Percentiles rank a stretch among this genome's conserved stretches.
Evolutionary conservation across 768 basidiomycete genomes (phyloP).

Genomic region (Pleurotus platypus): DNA sequence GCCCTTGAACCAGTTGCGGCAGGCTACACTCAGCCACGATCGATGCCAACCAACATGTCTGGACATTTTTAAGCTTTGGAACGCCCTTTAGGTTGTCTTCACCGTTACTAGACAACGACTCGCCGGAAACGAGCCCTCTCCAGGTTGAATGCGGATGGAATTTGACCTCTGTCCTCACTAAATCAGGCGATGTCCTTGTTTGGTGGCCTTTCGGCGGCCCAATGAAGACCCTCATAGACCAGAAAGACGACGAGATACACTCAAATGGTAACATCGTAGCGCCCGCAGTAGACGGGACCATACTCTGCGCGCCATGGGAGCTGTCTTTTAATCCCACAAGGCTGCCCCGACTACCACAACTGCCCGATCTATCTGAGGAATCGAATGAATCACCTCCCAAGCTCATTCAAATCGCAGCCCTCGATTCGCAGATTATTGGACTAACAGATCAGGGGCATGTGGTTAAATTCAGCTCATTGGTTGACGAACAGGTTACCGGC

Average conservation of each 20-base stretch:
- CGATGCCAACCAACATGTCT: conserved; percentile 56
- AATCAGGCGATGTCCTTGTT: conserved; percentile 66
- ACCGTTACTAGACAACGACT: conserved; percentile 39
- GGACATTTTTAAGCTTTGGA: conserved; percentile 79
- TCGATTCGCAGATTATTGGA: conserved; percentile 71
- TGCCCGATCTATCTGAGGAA: conserved; percentile 46
- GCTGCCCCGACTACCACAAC: conserved; percentile 56
- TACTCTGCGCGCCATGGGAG: conserved; percentile 64
- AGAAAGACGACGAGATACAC: conserved; percentile 45
- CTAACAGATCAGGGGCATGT: conserved; percentile 81
- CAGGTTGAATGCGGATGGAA: conserved; percentile 82
- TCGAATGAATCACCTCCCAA: conserved; percentile 16
- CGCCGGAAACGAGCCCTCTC: conserved; percentile 33
- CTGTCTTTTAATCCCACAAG: conserved; percentile 48
- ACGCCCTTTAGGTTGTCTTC: conserved; percentile 65
- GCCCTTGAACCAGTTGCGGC: conserved; percentile 56
- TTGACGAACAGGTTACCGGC: conserved; percentile 36
- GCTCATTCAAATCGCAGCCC: conserved; percentile 78
- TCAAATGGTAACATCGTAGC: conserved; percentile 31
- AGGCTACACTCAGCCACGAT: conserved; percentile 67
- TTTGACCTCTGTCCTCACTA: conserved; percentile 72
- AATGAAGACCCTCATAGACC: conserved; percentile 32
- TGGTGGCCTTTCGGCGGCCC: conserved; percentile 65
- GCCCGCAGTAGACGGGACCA: conserved; percentile 32
- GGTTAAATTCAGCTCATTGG: conserved; percentile 52